Conservation (phyloP, 2,329 filamentous ascomycete genomes). For the Harringtonia lauricola region DNA sequence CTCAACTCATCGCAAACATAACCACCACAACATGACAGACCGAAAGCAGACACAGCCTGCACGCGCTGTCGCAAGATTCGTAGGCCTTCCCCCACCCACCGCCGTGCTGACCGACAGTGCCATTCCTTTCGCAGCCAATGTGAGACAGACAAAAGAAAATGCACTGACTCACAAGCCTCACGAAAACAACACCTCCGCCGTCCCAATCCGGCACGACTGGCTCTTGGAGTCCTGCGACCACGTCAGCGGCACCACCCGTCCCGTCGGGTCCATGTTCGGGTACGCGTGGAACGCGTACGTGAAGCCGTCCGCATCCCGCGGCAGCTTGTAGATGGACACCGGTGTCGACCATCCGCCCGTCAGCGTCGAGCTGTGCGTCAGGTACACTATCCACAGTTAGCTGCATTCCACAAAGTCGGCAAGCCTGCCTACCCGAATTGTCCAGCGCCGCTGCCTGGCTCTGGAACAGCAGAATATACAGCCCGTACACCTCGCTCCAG, state of each 20-base stretch:
- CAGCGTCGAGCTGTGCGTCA: slow-evolving; percentile 7
- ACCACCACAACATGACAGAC: no score
- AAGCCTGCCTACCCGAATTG: background rate
- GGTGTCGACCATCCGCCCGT: slow-evolving; percentile 10
- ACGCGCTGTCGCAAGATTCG: no score
- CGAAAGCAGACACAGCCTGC: no score
- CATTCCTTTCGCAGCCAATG: no score
- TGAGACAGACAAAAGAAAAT: no score
- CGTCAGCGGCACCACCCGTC: slow-evolving; percentile 7
- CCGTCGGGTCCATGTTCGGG: slow-evolving; percentile 9
- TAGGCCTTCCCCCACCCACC: no score
- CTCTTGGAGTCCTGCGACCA: slow-evolving; percentile 11
- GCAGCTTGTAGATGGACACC: slow-evolving; percentile 7
- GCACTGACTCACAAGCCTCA: background rate
- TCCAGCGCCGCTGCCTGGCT: slow-evolving; percentile 10
- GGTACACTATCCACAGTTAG: slow-evolving; percentile 5
- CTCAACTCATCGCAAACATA: no score
- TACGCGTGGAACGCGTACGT: slow-evolving; percentile 12
- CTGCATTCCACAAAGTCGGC: no score
- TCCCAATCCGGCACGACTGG: slow-evolving; percentile 8
- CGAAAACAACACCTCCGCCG: slow-evolving; percentile 9
- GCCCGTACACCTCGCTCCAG: slow-evolving; percentile 9
- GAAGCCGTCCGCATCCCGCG: slow-evolving; percentile 7
- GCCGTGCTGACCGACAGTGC: no score
- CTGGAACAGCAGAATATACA: slow-evolving; percentile 12